phyloP scores from a whole-genome alignment of 495 filamentous ascomycete genomes.

The Penicillium verhagenii region DNA sequence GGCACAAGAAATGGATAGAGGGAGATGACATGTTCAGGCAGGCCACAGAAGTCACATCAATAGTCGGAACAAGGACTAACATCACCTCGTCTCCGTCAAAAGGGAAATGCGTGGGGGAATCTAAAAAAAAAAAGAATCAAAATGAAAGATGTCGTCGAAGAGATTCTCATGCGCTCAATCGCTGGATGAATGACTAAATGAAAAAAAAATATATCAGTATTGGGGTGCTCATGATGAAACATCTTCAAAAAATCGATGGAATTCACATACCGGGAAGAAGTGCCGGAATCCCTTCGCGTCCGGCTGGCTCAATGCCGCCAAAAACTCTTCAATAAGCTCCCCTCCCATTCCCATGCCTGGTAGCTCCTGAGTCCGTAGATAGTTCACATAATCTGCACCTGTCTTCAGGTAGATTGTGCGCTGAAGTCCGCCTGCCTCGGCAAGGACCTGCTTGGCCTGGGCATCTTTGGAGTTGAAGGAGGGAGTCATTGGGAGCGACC shows the following conservation, averaged over 20 bases:
- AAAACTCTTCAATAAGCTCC: slow-evolving; percentile 55
- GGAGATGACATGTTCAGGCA: slow-evolving; percentile 15
- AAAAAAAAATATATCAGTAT: slow-evolving; percentile 14
- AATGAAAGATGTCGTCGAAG: slow-evolving; percentile 18
- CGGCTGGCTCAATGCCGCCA: slow-evolving; percentile 49
- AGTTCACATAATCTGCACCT: slow-evolving; percentile 59
- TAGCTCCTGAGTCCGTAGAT: slow-evolving; percentile 53
- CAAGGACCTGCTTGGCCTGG: slow-evolving; percentile 77
- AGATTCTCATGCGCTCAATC: slow-evolving; percentile 43
- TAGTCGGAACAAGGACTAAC: slow-evolving; percentile 14
- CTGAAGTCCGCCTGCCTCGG: slow-evolving; percentile 80
- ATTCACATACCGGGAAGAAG: slow-evolving; percentile 50
- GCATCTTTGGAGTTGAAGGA: slow-evolving; percentile 82
- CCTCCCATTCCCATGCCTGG: slow-evolving; percentile 53
- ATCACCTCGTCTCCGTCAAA: slow-evolving; percentile 27
- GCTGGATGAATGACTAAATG: slow-evolving; percentile 47
- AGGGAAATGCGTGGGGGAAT: slow-evolving; percentile 41
- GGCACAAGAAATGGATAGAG: slow-evolving; percentile 12
- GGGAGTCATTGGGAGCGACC: slow-evolving; percentile 73
- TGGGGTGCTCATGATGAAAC: neutral
- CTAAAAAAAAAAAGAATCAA: slow-evolving; percentile 38
- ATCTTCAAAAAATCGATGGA: no score
- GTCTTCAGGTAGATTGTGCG: slow-evolving; percentile 85
- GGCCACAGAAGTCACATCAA: slow-evolving; percentile 8
- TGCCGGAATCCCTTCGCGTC: slow-evolving; percentile 54